These are phyloP conservation scores for Apium graveolens DNA, from an alignment of 129 eudicot species.

Conservation along the genomic window DNA sequence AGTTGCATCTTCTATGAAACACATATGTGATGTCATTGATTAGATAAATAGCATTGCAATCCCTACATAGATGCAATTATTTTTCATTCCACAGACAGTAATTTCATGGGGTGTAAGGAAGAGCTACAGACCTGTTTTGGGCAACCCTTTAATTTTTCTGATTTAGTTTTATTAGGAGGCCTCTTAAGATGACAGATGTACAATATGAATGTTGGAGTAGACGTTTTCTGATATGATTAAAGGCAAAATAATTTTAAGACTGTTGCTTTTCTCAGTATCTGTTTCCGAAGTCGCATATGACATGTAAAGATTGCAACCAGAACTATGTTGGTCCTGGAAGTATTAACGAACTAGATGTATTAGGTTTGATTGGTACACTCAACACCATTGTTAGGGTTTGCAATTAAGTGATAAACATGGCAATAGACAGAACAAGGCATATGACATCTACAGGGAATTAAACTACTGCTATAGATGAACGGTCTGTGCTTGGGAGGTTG, in stretches of 20 bases:
- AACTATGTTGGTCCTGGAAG: background rate
- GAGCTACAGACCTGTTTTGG: background rate
- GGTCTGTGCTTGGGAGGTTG: background rate
- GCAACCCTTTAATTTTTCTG: background rate
- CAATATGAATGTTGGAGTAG: background rate
- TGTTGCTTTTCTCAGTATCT: background rate
- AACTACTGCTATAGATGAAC: background rate
- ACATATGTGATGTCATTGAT: background rate
- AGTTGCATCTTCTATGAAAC: slow-evolving; percentile 1
- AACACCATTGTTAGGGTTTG: background rate
- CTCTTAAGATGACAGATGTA: background rate
- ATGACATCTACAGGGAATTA: background rate
- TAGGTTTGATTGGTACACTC: background rate
- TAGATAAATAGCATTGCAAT: background rate
- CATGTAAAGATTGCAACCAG: background rate
- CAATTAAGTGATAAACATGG: background rate
- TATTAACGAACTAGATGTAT: background rate
- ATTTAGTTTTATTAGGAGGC: background rate
- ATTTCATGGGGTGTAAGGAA: background rate
- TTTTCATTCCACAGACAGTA: background rate
- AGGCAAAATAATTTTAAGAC: background rate
- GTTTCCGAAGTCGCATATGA: background rate
- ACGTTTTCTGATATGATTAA: background rate
- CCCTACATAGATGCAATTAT: background rate
- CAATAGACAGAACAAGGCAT: background rate